Conservation (phyloP, 345 rosid genomes). For the Salix brachista region DNA sequence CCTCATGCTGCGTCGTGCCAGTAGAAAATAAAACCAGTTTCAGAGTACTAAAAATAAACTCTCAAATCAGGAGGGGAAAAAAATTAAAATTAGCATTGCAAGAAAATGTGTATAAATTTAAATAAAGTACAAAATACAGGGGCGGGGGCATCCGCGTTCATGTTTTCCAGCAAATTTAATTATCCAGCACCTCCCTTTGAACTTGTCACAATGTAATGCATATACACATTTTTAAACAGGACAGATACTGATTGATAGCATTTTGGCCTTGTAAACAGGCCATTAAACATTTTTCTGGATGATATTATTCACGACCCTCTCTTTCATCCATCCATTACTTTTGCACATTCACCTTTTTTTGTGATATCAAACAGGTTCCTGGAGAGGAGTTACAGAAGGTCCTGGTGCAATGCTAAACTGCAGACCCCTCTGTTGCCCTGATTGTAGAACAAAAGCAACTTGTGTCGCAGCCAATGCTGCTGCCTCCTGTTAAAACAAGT, state of each 20-base stretch:
- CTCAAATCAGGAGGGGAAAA: not conserved
- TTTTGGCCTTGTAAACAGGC: not conserved
- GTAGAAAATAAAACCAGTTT: not conserved
- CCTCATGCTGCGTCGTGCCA: not conserved
- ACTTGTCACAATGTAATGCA: not conserved
- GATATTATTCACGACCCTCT: not conserved
- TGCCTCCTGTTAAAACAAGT: conserved; percentile 59
- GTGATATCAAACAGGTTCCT: conserved; percentile 41
- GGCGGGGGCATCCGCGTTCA: not conserved
- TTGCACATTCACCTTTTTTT: not conserved
- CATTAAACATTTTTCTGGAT: not conserved
- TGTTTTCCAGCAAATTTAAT: not conserved
- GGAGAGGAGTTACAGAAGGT: conserved; percentile 40
- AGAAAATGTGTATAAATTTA: not conserved
- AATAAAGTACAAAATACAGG: not conserved
- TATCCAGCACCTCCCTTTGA: not conserved
- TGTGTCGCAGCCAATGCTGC: conserved; percentile 79
- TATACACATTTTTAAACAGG: not conserved
- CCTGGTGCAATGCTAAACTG: conserved; percentile 69
- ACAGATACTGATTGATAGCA: not conserved
- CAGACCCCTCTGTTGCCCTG: conserved; percentile 71
- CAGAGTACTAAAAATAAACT: not conserved
- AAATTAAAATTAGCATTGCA: not conserved
- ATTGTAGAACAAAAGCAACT: conserved; percentile 80
- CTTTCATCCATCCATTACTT: not conserved